phyloP scores from a whole-genome alignment of 139 green algal genomes.

The Chlorella sorokiniana region DNA sequence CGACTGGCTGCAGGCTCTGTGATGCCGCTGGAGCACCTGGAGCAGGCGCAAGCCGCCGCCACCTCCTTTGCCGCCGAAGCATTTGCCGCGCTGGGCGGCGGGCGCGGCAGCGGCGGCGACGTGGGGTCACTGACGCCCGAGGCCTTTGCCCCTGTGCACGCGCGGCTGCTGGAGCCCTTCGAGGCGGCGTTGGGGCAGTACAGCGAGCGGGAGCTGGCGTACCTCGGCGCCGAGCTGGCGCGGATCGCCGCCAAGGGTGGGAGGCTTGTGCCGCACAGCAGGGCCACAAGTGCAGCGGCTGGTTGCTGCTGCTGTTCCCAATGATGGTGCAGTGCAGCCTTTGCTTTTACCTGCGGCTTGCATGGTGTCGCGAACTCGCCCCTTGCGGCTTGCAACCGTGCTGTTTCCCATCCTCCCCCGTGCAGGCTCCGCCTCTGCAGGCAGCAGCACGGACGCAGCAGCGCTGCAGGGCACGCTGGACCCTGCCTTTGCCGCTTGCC shows the following conservation, averaged over 20 bases:
- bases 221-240: conserved; percentile 27
- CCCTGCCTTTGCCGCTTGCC: conserved; percentile 32
- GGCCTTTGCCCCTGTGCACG: background rate
- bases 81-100: conserved; percentile 10
- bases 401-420: background rate
- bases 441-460: background rate
- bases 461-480: conserved; percentile 13
- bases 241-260: conserved; percentile 26
- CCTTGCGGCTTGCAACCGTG: too few relatives aligned
- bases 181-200: conserved; percentile 53
- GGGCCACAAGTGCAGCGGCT: background rate
- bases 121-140: background rate
- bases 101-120: background rate
- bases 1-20: conserved; percentile 11
- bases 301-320: conserved; percentile 1
- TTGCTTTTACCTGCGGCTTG: too few relatives aligned
- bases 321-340: background rate
- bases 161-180: conserved; percentile 23
- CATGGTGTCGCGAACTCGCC: too few relatives aligned
- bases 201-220: conserved; percentile 44
- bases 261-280: background rate
- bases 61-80: conserved; percentile 14
- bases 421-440: background rate
- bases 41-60: conserved; percentile 29
- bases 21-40: conserved; percentile 45